Conservation (phyloP, 257 asterid species). For the Solanum lycopersicoides region DNA sequence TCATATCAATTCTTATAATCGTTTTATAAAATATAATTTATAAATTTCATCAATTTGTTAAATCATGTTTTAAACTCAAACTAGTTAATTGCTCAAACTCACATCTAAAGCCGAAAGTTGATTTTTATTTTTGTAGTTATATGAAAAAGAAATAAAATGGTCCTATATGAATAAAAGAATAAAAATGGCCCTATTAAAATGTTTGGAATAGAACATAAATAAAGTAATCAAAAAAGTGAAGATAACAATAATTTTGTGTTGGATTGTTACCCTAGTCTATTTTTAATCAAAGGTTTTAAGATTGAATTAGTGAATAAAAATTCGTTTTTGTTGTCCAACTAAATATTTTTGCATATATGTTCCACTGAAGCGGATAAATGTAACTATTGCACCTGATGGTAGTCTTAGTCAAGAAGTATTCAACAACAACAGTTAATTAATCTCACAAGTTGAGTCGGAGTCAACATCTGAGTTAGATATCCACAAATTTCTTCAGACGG, state of each 20-base stretch:
- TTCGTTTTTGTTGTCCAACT: no score
- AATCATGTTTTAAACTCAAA: neutral
- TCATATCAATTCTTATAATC: neutral
- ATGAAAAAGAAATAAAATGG: neutral
- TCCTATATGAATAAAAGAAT: neutral
- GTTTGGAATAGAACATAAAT: neutral
- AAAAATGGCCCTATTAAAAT: neutral
- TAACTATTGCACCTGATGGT: no score
- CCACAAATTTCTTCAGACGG: neutral
- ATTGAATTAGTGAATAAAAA: no score
- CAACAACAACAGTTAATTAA: neutral
- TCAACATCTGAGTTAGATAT: conserved; percentile 18
- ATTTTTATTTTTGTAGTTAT: neutral
- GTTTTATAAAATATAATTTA: neutral
- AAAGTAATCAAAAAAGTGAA: neutral
- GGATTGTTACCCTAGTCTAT: no score
- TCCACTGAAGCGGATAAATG: neutral
- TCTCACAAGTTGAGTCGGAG: neutral
- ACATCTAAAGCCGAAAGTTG: neutral
- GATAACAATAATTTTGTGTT: neutral
- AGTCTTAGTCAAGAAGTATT: neutral
- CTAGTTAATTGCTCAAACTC: neutral
- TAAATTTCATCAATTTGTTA: neutral
- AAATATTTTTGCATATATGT: neutral
- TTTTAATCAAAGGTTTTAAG: no score